Base-by-base conservation (phyloP, 306 rosid genomes). In the Malus sieversii region DNA sequence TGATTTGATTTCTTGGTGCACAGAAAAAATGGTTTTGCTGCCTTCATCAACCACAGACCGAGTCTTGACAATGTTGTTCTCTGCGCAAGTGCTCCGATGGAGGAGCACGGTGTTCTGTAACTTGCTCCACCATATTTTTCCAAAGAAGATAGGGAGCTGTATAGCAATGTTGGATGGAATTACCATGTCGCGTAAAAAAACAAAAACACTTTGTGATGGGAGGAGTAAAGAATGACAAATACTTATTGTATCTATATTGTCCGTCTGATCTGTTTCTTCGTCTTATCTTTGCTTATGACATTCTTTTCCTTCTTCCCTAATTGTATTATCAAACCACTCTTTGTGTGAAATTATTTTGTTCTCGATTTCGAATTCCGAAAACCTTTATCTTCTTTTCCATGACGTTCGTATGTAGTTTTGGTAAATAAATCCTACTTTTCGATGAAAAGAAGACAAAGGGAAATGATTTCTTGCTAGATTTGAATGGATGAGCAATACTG, bases 21-120 rank as follows among this genome's bases (percentile, higher is more conserved):
- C 97, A 92, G 99, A 95, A 88, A 83, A 95, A 95, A 90, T 92
- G 99, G 99, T 92, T 92, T 79, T 95, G 99, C 97, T 95, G 99
- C 91, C 64, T 95, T 66, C 89, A 88, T 75, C 84, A 75, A 69
- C 93, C 98, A 75, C 83, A 91, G 20, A 87, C 92, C 1, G 84
- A 92, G 77, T 84, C 97, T 79, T 89, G 84, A 85, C 82, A 63
- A 78, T 75, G 78, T 76, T 27, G 60, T 84, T 67, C 60, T 70
- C 27, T 51, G 70, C 78, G 80, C 57, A 78, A 71, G 83, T 52
- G 87, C 83, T 79, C 84, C 86, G 67, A 84, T 83, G 72, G 79
- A 86, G 83, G 87, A 82, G 77, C 79, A 75, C 70, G 84, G 78
- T 75, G 82, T 75, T 82, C 90, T 82, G 90, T 80, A 75, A 86